Base-by-base conservation (phyloP, 2,329 filamentous ascomycete species). In the Huntiella abstrusa region DNA sequence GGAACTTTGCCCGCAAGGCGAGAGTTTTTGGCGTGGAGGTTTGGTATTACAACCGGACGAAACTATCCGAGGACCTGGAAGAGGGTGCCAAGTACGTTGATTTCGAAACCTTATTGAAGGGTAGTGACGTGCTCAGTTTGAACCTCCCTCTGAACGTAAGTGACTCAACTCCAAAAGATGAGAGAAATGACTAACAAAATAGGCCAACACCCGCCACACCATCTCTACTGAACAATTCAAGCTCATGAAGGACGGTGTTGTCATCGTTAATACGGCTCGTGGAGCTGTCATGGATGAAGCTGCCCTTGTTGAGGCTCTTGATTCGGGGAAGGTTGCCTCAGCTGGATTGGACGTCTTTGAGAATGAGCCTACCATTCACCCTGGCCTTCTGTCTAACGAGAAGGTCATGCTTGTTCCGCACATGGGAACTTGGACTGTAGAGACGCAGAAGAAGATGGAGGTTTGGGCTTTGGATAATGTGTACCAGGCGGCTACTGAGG, bases 311-410 rank as follows among this genome's bases (percentile, higher is more conserved):
- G 64, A 75, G 39, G 83, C 83, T 1, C 67, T 92, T 2, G 70
- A 79, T 15, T 68, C 64, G 12, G 83, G 83, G 5, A 73, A 75
- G 49, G 81, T 92, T 37, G 69, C 70, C 52, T 79, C 75, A 8
- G 77, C 67, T 11, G 84, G 84, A 1, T 67, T 92, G 4, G 84
- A 92, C 58, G 84, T 92, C 43, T 92, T 77, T 56, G 84, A 92
- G 58, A 68, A 86, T 34, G 84, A 92, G 60, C 85, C 85, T 0
- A 67, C 73, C 49, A 64, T 92, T 22, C 82, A 91, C 56, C 77
- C 76, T 0, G 81, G 79, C 1, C 64, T 92, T 37, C 54, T 87
- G 11, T 63, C 64, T 12, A 87, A 88, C 56, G 73, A 74, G 2
- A 71, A 75, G 53, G 82, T 83, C 16, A 66, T 88, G 54, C 66